These are phyloP conservation scores for Setomelanomma holmii DNA, from an alignment of 2,329 filamentous ascomycete genomes.

Conservation along the genomic window DNA sequence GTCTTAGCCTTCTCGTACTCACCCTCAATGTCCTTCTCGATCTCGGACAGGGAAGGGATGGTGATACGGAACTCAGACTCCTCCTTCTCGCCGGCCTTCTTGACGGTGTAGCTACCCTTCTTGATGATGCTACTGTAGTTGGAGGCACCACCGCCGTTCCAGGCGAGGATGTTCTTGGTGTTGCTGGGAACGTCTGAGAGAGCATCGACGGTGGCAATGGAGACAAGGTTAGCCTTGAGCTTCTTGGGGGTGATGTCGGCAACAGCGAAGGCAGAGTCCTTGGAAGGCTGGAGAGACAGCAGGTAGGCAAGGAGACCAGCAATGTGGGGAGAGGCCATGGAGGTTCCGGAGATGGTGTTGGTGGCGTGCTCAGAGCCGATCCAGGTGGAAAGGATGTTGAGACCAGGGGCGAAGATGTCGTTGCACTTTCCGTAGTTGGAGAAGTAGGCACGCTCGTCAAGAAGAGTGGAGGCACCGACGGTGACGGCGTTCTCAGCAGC, in stretches of 20 bases:
- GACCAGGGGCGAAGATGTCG: conserved; percentile 96
- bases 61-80: conserved; percentile 50
- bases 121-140: conserved; percentile 88
- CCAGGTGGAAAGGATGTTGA: conserved; percentile 98
- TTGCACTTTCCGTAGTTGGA: conserved; percentile 99
- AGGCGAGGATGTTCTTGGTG: conserved; percentile 95
- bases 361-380: conserved; percentile 93
- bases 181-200: conserved; percentile 82
- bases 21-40: conserved; percentile 45
- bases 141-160: conserved; percentile 94
- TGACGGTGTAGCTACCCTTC: conserved; percentile 72
- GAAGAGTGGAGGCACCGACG: conserved; percentile 91
- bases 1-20: conserved; percentile 47
- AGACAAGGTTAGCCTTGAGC: conserved; percentile 88
- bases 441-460: conserved; percentile 98
- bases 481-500: conserved; percentile 91
- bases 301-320: conserved; percentile 97
- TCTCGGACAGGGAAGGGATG: conserved; percentile 45
- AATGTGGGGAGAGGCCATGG: conserved; percentile 98
- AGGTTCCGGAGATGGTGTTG: conserved; percentile 99
- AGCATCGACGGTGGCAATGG: conserved; percentile 78
- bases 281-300: conserved; percentile 90
- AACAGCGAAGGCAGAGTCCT: conserved; percentile 90
- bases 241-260: conserved; percentile 89
- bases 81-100: conserved; percentile 33